Evolutionary conservation across 2,329 filamentous ascomycete species (phyloP).

Genomic region (Biscogniauxia sp.): DNA sequence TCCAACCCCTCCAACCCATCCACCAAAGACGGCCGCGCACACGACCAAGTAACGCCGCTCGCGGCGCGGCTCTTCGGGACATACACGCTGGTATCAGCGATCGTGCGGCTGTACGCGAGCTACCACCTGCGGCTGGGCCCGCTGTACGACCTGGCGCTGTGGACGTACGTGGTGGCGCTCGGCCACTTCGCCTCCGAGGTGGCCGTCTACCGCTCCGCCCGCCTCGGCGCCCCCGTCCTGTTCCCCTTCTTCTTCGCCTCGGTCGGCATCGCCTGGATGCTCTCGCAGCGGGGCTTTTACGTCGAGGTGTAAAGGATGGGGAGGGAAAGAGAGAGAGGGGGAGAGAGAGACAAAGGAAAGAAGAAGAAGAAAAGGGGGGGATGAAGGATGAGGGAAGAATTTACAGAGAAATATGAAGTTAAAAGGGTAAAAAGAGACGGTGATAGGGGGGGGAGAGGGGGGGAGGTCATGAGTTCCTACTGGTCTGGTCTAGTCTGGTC

Average conservation of each 20-base stretch:
- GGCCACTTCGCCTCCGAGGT: conserved; percentile 80
- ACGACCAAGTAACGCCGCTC: conserved; percentile 69
- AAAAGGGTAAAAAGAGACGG: no score
- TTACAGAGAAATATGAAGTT: no score
- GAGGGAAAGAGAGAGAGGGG: not conserved
- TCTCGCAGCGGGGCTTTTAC: conserved; percentile 67
- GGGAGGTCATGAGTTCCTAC: no score
- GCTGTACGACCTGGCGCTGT: conserved; percentile 77
- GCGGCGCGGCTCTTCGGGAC: conserved; percentile 80
- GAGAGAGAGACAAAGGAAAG: no score
- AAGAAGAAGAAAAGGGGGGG: no score
- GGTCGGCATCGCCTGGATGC: conserved; percentile 59
- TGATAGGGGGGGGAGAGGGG: no score
- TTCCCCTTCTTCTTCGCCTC: conserved; percentile 55
- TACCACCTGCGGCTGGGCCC: conserved; percentile 73
- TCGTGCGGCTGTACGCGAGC: conserved; percentile 79
- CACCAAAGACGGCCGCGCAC: conserved; percentile 43
- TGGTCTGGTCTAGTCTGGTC: no score
- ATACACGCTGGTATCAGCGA: conserved; percentile 76
- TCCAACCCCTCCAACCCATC: conserved; percentile 31
- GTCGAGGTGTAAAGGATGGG: conserved; percentile 50
- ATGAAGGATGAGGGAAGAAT: no score
- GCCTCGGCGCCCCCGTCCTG: conserved; percentile 55
- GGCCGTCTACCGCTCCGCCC: conserved; percentile 73
- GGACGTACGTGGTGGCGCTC: conserved; percentile 77